Percentiles rank a stretch among this genome's conserved stretches.
Conservation (phyloP, 148 eudicot genomes). For the Arbutus unedo region DNA sequence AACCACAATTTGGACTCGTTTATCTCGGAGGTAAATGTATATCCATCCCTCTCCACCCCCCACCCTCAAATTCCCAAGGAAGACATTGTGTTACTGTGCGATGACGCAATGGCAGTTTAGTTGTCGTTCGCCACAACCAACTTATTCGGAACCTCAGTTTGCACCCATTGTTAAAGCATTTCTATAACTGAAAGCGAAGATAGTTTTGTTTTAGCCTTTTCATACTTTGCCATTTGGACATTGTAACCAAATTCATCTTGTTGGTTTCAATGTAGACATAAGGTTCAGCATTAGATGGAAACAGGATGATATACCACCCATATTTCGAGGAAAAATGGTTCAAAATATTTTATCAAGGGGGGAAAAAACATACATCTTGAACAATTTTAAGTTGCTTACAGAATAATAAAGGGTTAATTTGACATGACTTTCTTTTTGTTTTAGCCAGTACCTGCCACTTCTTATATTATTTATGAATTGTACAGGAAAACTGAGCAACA, state of each 20-base stretch:
- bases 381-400: neutral
- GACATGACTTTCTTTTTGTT: neutral
- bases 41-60: constrained; percentile 8
- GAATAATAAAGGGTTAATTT: neutral
- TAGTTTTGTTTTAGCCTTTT: constrained; percentile 12
- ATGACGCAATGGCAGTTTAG: constrained; percentile 22
- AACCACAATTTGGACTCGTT: constrained; percentile 16
- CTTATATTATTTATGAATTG: constrained; percentile 15
- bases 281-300: neutral
- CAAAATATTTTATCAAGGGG: too few species aligned
- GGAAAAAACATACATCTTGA: neutral
- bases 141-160: constrained; percentile 31
- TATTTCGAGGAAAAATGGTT: too few species aligned
- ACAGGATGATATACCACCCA: too few species aligned
- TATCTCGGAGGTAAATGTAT: constrained; percentile 32
- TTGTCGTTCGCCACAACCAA: constrained; percentile 31
- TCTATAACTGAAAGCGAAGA: constrained; percentile 23
- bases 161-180: constrained; percentile 24
- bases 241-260: neutral
- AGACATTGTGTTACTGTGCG: neutral
- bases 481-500: constrained; percentile 31
- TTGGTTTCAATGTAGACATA: neutral
- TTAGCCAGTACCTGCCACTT: neutral
- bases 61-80: neutral
- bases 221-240: neutral